Conservation (phyloP, 805 yeast genomes). For the Scheffersomyces amazonensis region DNA sequence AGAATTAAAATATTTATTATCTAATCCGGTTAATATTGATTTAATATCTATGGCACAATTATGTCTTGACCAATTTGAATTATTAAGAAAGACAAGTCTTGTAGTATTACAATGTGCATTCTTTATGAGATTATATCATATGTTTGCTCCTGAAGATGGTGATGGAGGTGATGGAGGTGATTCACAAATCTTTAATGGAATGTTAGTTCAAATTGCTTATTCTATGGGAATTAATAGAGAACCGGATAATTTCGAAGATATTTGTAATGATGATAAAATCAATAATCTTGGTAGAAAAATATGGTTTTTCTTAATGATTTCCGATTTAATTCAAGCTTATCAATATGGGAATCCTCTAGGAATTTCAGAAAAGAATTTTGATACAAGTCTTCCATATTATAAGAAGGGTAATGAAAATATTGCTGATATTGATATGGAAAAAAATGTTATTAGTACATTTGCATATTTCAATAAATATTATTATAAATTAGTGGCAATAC, state of each 20-base stretch:
- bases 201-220: slow-evolving; percentile 63
- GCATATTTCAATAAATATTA: slow-evolving; percentile 26
- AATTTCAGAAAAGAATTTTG: slow-evolving; percentile 25
- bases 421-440: slow-evolving; percentile 34
- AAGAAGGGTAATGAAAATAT: slow-evolving; percentile 35
- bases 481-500: slow-evolving; percentile 22
- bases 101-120: slow-evolving; percentile 52
- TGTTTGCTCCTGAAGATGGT: slow-evolving; percentile 53
- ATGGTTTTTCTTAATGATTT: slow-evolving; percentile 30
- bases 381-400: slow-evolving; percentile 26
- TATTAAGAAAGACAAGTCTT: slow-evolving; percentile 39
- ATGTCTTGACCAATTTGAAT: slow-evolving; percentile 35
- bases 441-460: slow-evolving; percentile 28
- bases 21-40: slow-evolving; percentile 29
- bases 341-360: slow-evolving; percentile 33
- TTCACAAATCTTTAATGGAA: slow-evolving; percentile 52
- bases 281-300: slow-evolving; percentile 32
- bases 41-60: slow-evolving; percentile 29
- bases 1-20: slow-evolving; percentile 23
- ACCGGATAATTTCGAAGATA: slow-evolving; percentile 46
- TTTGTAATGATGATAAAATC: slow-evolving; percentile 17
- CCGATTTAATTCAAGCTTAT: slow-evolving; percentile 28
- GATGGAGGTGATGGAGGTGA: slow-evolving; percentile 61
- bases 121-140: slow-evolving; percentile 50
- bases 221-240: slow-evolving; percentile 69